Conservation (phyloP, 164 flowering plant species). For the Magnolia changhungtana region DNA sequence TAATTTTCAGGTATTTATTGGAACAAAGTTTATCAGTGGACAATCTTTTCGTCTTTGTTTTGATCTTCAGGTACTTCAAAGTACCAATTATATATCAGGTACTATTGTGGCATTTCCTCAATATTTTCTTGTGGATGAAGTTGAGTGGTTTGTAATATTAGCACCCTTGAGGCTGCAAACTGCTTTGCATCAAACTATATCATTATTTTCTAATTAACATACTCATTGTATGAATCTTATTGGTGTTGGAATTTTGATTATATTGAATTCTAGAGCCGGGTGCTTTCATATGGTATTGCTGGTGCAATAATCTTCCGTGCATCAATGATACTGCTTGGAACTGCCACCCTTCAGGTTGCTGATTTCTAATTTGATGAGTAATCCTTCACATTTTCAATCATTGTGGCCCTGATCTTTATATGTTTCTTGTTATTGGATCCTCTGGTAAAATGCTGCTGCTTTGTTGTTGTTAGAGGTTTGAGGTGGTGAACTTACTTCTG, state of each 20-base stretch:
- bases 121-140: background rate
- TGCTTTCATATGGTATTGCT: conserved; percentile 93
- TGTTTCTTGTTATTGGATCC: conserved; percentile 8
- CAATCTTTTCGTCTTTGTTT: conserved; percentile 88
- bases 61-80: conserved; percentile 91
- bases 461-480: conserved; percentile 61
- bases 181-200: background rate
- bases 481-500: conserved; percentile 78
- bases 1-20: conserved; percentile 69
- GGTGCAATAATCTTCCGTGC: conserved; percentile 88
- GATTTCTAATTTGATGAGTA: background rate
- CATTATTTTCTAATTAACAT: background rate
- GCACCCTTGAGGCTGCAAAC: background rate
- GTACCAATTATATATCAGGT: conserved; percentile 88
- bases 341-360: conserved; percentile 85
- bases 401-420: background rate
- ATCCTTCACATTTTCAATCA: background rate
- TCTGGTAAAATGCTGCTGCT: conserved; percentile 11
- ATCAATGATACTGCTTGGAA: conserved; percentile 79
- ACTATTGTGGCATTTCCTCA: conserved; percentile 1
- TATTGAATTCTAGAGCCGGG: conserved; percentile 54
- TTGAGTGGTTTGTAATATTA: background rate
- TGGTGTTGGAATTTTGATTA: conserved; percentile 9
- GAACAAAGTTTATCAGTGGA: conserved; percentile 98
- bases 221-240: background rate